These are phyloP conservation scores for Candida pseudoviswanathii DNA, from an alignment of 1,139 yeast species.

Conservation along the genomic window DNA sequence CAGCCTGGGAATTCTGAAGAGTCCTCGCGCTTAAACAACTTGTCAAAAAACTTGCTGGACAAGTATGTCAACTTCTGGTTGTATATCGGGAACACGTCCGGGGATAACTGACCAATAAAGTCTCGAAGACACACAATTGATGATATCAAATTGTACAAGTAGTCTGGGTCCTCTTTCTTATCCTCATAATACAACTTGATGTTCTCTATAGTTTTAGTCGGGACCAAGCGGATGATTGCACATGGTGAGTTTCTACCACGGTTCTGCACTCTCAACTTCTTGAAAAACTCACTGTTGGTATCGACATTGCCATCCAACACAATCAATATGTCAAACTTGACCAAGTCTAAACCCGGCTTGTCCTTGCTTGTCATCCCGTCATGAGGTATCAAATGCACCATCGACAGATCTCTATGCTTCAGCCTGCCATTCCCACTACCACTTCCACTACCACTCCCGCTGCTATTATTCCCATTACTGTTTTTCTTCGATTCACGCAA, in stretches of 20 bases:
- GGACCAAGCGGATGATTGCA: conserved; percentile 69
- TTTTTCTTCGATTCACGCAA: conserved; percentile 39
- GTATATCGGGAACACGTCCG: conserved; percentile 76
- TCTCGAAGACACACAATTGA: conserved; percentile 84
- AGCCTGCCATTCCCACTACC: conserved; percentile 15
- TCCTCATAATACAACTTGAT: conserved; percentile 43
- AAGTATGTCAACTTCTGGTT: conserved; percentile 66
- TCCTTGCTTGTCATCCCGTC: conserved; percentile 38
- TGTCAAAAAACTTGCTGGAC: conserved; percentile 56
- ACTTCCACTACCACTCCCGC: conserved; percentile 9
- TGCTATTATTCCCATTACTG: conserved; percentile 16
- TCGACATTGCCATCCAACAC: conserved; percentile 75
- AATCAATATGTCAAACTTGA: conserved; percentile 61
- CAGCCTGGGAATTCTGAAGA: conserved; percentile 45
- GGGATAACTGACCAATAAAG: conserved; percentile 81
- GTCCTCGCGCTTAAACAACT: conserved; percentile 30
- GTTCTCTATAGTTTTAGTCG: conserved; percentile 84
- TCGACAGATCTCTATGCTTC: conserved; percentile 14
- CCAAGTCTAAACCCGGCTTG: conserved; percentile 22
- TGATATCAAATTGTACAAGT: conserved; percentile 70
- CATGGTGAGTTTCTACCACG: conserved; percentile 15
- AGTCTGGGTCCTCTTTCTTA: conserved; percentile 36
- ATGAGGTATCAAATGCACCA: conserved; percentile 48
- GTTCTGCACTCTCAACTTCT: conserved; percentile 34
- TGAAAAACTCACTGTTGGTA: conserved; percentile 31